Evolutionary conservation across 371 early-diverging fungal species (phyloP).

Genomic region (Mortierella sp.): DNA sequence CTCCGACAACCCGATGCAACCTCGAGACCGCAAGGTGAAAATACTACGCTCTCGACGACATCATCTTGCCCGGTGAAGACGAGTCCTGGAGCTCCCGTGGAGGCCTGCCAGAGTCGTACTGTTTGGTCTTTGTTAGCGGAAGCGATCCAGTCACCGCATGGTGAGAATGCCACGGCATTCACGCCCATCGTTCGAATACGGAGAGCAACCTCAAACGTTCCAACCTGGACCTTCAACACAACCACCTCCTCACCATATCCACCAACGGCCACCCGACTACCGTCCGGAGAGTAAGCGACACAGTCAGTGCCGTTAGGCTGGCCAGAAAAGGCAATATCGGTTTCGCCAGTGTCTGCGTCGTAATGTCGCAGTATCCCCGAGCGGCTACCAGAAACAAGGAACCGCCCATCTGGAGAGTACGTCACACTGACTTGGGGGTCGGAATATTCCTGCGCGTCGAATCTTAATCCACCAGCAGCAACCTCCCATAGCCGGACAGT

Average conservation of each 20-base stretch:
- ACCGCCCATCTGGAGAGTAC: background rate
- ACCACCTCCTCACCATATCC: too few relatives aligned
- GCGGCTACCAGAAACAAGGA: background rate
- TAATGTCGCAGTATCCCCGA: background rate
- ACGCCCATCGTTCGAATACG: background rate
- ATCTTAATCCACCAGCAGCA: too few relatives aligned
- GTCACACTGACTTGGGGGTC: background rate
- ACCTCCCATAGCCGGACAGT: slow-evolving; percentile 4
- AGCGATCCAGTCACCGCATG: background rate
- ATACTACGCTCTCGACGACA: too few relatives aligned
- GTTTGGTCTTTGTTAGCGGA: background rate
- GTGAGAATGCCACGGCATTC: background rate
- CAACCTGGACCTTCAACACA: background rate
- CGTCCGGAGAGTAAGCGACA: background rate
- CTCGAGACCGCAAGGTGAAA: too few relatives aligned
- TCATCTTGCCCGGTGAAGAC: too few relatives aligned
- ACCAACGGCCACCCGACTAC: background rate
- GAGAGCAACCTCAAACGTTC: too few relatives aligned
- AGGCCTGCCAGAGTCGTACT: background rate
- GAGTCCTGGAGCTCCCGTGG: too few relatives aligned
- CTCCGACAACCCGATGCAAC: too few relatives aligned
- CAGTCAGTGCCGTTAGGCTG: background rate
- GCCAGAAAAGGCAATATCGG: background rate
- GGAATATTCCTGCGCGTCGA: too few relatives aligned
- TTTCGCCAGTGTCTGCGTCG: background rate